Base-by-base conservation (phyloP, 179 eudicot genomes). In the Camellia oleifera region DNA sequence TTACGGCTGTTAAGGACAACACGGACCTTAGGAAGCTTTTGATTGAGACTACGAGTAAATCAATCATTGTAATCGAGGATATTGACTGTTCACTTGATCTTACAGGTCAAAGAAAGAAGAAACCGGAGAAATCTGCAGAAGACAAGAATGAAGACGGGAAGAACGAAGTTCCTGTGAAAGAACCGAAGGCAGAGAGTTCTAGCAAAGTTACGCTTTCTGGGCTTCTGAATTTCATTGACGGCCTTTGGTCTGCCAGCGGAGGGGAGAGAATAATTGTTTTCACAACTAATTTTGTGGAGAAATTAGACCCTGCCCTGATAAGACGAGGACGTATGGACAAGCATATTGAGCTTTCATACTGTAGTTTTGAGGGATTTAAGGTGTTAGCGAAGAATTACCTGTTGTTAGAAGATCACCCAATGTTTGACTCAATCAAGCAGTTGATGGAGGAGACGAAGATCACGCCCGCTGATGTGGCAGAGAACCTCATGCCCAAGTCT, bases 351-450 rank as follows among this genome's bases (percentile, higher is more conserved):
- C 75, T 81, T 18, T 75, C 75, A 1, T 81, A 81, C 23, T 81
- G 83, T 26, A 76, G 82, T 18, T 86, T 78, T 32, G 88, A 86
- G 72, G 86, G 81, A 46, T 86, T 86, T 67, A 86, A 86, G 69
- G 81, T 83, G 15, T 83, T 83, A 2, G 86, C 84, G 1, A 83
- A 83, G 69, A 83, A 81, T 44, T 86, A 83, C 76, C 77, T 86
- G 86, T 40, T 42, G 64, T 6, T 86, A 0, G 82, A 81, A 20
- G 69, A 57, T 10, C 78, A 83, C 42, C 68, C 83, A 5, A 63
- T 76, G 76, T 83, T 83, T 77, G 81, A 77, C 3, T 32, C 6
- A 10, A 64, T 83, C 15, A 52, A 12, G 44, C 13, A 11, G 53
- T 63, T 83, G 15, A 71, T 83, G 50, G 67, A 72, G 54, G 78